Evolutionary conservation across 2,329 filamentous ascomycete genomes (phyloP), one percentile per base, ranked within the genome.

Genomic region (Hymenoscyphus albidus): DNA sequence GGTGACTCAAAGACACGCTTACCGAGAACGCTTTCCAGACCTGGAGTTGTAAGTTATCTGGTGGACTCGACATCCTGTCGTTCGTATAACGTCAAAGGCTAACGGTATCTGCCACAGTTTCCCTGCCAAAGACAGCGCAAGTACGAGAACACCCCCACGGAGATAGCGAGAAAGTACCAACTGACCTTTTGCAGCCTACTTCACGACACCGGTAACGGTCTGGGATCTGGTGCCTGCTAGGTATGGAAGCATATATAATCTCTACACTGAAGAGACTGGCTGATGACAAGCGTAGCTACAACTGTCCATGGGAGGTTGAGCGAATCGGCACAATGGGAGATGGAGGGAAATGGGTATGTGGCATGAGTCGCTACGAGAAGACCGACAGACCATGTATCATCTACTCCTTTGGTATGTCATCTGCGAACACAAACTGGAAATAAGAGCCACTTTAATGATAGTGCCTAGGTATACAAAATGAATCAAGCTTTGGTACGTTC

Each of bases 311-410:
- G 62, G 76, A 78, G 48, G 70, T 78, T 32, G 76, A 78, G 64
- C 71, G 78, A 3, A 71, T 79, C 38, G 77, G 77, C 6, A 66
- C 71, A 10, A 72, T 77, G 60, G 77, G 77, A 44, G 77, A 78
- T 62, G 77, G 78, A 22, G 78, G 77, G 42, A 79, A 79, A 65
- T 77, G 76, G 74, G 73, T 78, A 13, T 79, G 77, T 69, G 77
- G 77, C 56, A 76, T 78, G 73, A 74, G 72, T 27, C 65, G 69
- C 51, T 77, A 76, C 62, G 74, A 75, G 69, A 69, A 72, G 59
- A 67, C 68, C 40, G 67, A 68, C 13, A 64, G 60, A 31, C 70
- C 74, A 12, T 75, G 73, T 61, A 64, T 77, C 61, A 67, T 78
- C 51, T 79, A 79, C 66, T 77, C 76, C 9, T 78, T 79, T 64